Evolutionary conservation across 2,329 filamentous ascomycete genomes (phyloP).

Genomic region (Fusarium drepaniforme): DNA sequence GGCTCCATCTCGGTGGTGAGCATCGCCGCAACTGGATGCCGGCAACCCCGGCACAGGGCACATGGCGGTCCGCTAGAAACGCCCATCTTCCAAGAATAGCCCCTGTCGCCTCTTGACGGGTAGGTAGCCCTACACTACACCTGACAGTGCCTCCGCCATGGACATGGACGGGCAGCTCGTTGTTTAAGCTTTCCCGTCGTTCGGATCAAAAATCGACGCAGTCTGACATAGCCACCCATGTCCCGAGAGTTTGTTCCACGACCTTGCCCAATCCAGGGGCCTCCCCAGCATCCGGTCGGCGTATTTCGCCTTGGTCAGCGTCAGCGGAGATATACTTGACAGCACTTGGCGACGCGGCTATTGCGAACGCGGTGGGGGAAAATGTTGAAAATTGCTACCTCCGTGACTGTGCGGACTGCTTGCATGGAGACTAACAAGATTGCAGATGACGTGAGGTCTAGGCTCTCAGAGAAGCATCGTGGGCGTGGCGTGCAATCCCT

Average conservation of each 20-base stretch:
- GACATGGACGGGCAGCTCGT: not conserved
- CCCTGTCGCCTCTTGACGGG: conserved; percentile 25
- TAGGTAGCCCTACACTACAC: conserved; percentile 19
- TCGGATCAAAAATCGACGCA: conserved; percentile 39
- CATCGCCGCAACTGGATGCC: conserved; percentile 31
- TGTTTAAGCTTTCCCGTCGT: conserved; percentile 35
- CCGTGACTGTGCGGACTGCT: conserved; percentile 27
- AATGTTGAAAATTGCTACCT: conserved; percentile 23
- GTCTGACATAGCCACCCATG: conserved; percentile 36
- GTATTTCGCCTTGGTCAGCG: conserved; percentile 15
- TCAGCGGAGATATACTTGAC: not conserved
- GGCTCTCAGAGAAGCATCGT: conserved; percentile 25
- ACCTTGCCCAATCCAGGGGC: conserved; percentile 4
- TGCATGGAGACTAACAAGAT: conserved; percentile 29
- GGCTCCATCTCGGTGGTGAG: conserved; percentile 27
- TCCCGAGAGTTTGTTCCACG: conserved; percentile 14
- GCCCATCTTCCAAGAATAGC: conserved; percentile 44
- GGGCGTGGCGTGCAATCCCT: conserved; percentile 21
- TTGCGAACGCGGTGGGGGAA: conserved; percentile 5
- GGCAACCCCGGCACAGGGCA: conserved; percentile 39
- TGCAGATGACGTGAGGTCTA: conserved; percentile 36
- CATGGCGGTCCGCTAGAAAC: conserved; percentile 31
- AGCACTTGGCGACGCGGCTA: conserved; percentile 23
- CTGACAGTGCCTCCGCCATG: conserved; percentile 30
- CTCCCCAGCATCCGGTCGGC: not conserved